Evolutionary conservation across 2,329 filamentous ascomycete species (phyloP).

Genomic region (Nannizziopsis arthrosporioides): DNA sequence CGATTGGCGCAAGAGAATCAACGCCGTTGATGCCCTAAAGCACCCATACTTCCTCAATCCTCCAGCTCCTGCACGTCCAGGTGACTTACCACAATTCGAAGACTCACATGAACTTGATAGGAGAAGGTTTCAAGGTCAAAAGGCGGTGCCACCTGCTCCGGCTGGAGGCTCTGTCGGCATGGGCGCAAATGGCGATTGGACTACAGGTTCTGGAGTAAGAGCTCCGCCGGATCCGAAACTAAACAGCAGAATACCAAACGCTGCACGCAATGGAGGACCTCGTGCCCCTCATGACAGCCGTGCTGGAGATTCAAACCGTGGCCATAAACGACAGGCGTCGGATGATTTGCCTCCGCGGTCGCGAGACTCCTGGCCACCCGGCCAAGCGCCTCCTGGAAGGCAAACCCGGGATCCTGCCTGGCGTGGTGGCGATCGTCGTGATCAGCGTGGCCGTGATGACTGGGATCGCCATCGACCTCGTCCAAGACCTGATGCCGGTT

Average conservation of each 20-base stretch:
- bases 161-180: conserved; percentile 83
- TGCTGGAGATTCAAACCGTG: conserved; percentile 15
- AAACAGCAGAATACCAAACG: conserved; percentile 28
- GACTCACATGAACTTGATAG: conserved; percentile 96
- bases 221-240: conserved; percentile 21
- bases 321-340: conserved; percentile 16
- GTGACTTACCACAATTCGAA: conserved; percentile 81
- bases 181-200: conserved; percentile 47
- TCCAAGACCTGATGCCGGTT: conserved; percentile 3
- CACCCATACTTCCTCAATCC: conserved; percentile 79
- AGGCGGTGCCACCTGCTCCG: conserved; percentile 76
- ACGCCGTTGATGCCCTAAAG: conserved; percentile 83
- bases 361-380: conserved; percentile 8
- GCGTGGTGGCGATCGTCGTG: conserved; percentile 20
- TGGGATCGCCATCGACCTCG: conserved; percentile 1
- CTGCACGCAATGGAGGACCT: conserved; percentile 22
- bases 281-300: conserved; percentile 23
- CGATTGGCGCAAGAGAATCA: conserved; percentile 79
- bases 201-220: conserved; percentile 25
- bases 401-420: conserved; percentile 18
- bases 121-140: conserved; percentile 80
- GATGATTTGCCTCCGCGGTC: conserved; percentile 15
- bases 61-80: conserved; percentile 67
- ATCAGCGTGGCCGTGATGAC: conserved; percentile 21
- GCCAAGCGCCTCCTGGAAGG: conserved; percentile 19